Base-by-base conservation (phyloP, 257 asterid species). In the Penstemon davidsonii region DNA sequence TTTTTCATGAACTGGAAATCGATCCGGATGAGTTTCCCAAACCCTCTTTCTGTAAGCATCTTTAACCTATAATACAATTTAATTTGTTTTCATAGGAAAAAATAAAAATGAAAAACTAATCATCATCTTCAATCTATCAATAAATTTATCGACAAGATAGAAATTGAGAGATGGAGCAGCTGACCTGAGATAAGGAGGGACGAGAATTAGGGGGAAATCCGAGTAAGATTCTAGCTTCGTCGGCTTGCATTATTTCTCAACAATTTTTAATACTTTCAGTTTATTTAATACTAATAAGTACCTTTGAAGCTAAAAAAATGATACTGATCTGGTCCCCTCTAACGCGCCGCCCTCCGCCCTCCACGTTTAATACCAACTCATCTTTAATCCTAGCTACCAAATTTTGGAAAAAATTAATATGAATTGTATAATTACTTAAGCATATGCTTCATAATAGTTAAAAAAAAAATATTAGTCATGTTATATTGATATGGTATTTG, bases 1-100 rank as follows among this genome's bases (percentile, higher is more conserved):
- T 74, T 83, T 88, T 5, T 68, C 78, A 63, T 80, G 84, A 64
- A 62, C 71, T 3, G 88, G 86, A 70, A 86, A 88, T 68, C 91
- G 90, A 81, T 88, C 96, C 2, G 96, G 96, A 72, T 88, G 96
- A 72, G 89, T 82, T 77, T 81, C 94, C 89, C 83, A 79, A 59
- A 72, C 94, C 83, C 81, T 86, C 59, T 60, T 74, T 78, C 76
- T 81, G 81, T 86, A 88, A 6, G 96, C 94, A 60, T 84, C 79
- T 78, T 88, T 88, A n/a, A 88, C 76, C 96, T 88, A 67, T 12
- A 64, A 49, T 45, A 15, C 18, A 15, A 15, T 15, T 15, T 15
- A 15, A 15, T 15, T 15, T 15, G 18, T 4, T 25, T 45, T 25
- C 13, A 39, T 51, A 60, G 13, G 2, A 46, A 18, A 54, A n/a